phyloP scores from a whole-genome alignment of 2,329 filamentous ascomycete species.

The Fusarium citri region DNA sequence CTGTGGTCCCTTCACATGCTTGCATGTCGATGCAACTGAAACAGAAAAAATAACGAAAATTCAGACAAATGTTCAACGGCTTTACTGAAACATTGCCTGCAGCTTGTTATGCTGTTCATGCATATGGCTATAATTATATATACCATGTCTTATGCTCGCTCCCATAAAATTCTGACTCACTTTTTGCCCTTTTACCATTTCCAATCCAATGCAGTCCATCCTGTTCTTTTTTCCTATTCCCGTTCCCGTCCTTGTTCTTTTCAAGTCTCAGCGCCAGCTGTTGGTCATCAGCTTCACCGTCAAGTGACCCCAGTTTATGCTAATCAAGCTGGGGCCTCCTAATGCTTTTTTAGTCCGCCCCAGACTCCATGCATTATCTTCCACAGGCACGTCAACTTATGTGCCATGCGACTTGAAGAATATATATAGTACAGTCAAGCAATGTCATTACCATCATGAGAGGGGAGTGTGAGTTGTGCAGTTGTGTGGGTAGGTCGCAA shows the following conservation, averaged over 20 bases:
- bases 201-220: slow-evolving; percentile 8
- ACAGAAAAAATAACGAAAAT: neutral
- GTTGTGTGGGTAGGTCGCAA: slow-evolving; percentile 10
- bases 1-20: slow-evolving; percentile 28
- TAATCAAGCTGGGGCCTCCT: slow-evolving; percentile 27
- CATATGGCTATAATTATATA: slow-evolving; percentile 22
- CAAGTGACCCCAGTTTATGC: slow-evolving; percentile 31
- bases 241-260: neutral
- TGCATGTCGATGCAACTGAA: slow-evolving; percentile 3
- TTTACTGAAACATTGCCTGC: slow-evolving; percentile 24
- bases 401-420: slow-evolving; percentile 27
- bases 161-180: slow-evolving; percentile 23
- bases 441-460: slow-evolving; percentile 22
- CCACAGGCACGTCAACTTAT: slow-evolving; percentile 43
- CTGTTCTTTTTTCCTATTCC: neutral
- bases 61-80: slow-evolving; percentile 9
- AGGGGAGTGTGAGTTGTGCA: slow-evolving; percentile 13
- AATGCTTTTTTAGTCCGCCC: slow-evolving; percentile 39
- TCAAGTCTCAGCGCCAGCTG: slow-evolving; percentile 5
- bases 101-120: slow-evolving; percentile 24
- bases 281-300: slow-evolving; percentile 28
- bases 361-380: slow-evolving; percentile 41
- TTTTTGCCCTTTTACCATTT: slow-evolving; percentile 32
- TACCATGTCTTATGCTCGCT: slow-evolving; percentile 32
- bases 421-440: slow-evolving; percentile 17